Conservation (phyloP, 208 protist species). For the Trypanosomatidae sp. region DNA sequence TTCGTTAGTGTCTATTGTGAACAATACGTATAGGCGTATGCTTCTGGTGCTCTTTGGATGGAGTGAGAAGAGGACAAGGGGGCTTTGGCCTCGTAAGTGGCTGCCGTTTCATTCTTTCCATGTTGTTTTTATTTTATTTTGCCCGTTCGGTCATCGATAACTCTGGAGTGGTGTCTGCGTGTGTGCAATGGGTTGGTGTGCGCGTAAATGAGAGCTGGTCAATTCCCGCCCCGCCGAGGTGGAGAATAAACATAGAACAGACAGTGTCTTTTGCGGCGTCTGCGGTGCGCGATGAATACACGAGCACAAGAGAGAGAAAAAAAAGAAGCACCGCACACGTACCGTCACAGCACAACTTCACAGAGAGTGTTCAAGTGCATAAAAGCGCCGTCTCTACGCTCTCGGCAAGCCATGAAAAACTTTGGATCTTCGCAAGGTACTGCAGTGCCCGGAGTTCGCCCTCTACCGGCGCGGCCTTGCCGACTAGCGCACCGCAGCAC, state of each 20-base stretch:
- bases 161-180: background rate
- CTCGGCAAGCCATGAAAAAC: slow-evolving; percentile 74
- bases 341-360: background rate
- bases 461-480: slow-evolving; percentile 51
- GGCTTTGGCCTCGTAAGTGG: background rate
- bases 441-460: slow-evolving; percentile 60
- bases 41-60: background rate
- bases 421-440: slow-evolving; percentile 57
- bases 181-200: background rate
- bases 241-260: background rate
- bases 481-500: slow-evolving; percentile 79
- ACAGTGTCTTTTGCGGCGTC: background rate
- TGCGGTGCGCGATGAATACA: background rate
- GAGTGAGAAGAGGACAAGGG: background rate
- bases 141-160: background rate
- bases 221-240: background rate
- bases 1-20: background rate
- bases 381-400: slow-evolving; percentile 55
- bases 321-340: background rate
- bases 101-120: background rate
- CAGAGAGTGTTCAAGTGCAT: slow-evolving; percentile 30
- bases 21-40: background rate
- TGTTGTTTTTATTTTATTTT: background rate
- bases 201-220: background rate
- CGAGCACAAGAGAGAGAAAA: background rate